Base-by-base conservation (phyloP, 2,329 filamentous ascomycete species). In the Pestalotiopsis fici region DNA sequence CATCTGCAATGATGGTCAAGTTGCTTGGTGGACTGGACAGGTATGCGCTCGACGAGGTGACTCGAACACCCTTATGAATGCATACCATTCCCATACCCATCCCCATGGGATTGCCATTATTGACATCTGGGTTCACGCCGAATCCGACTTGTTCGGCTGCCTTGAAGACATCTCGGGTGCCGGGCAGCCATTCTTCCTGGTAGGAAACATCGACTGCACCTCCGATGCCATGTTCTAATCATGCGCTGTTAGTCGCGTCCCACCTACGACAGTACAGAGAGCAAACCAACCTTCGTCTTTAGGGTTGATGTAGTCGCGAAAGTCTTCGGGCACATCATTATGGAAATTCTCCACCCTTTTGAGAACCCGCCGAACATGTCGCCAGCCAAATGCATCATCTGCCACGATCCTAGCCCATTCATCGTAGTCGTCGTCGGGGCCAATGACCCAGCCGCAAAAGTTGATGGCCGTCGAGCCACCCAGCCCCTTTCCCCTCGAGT, bases 391-490 rank as follows among this genome's bases (percentile, higher is more conserved):
- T 1, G 73, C 74, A 3, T 85, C 79, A 69, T 88, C 86, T 0
- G 75, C 84, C 0, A 87, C 83, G 1, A 82, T 67, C 85, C 87
- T 54, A 1, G 84, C 85, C 69, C 68, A 71, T 54, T 83, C 77
- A 56, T 89, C 78, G 67, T 85, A 88, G 69, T 89, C 87, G 28
- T 85, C 84, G 2, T 78, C 76, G 6, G 83, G 79, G 2, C 87
- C 87, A 54, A 82, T 70, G 3, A 79, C 79, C 73, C 80, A 87
- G 13, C 79, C 78, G 15, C 77, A 77, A 59, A 82, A 83, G 66
- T 84, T 84, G 69, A 83, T 80, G 18, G 80, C 78, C 37, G 76
- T 78, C 65, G 75, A 76, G 4, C 82, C 82, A 2, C 81, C 81
- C 18, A 84, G 70, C 2, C 76, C 78, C 60, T 77, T 79, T 2